Evolutionary conservation across 306 rosid species (phyloP).

Genomic region (Prunus kanzakura): DNA sequence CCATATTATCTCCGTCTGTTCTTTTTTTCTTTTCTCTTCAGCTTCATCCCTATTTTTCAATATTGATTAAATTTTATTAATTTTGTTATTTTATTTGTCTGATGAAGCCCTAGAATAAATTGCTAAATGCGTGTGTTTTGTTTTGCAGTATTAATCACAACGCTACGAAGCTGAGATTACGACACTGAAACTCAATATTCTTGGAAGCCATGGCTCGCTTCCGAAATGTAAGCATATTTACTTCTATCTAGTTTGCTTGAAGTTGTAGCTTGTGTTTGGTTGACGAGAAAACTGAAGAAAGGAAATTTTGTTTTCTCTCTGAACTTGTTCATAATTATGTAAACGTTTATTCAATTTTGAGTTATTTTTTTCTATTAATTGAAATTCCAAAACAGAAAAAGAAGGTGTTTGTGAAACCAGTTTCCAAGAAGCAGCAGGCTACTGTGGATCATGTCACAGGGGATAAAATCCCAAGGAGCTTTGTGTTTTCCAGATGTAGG

Average conservation of each 20-base stretch:
- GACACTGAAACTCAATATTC: background rate
- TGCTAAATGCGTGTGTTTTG: background rate
- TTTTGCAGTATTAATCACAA: background rate
- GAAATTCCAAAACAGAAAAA: conserved; percentile 29
- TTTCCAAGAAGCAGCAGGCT: conserved; percentile 47
- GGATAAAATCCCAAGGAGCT: conserved; percentile 87
- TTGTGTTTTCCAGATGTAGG: conserved; percentile 79
- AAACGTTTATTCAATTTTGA: background rate
- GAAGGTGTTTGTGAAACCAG: conserved; percentile 51
- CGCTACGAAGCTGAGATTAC: background rate
- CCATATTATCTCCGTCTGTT: too few species aligned
- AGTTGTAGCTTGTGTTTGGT: conserved; percentile 8
- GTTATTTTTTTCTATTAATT: background rate
- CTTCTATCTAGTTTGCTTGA: background rate
- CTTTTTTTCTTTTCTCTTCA: too few species aligned
- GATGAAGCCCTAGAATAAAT: background rate
- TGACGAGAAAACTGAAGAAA: background rate
- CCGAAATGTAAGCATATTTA: conserved; percentile 28
- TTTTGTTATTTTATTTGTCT: background rate
- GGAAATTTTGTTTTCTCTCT: background rate
- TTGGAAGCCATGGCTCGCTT: conserved; percentile 46
- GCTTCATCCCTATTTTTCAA: background rate
- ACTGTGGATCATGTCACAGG: conserved; percentile 85
- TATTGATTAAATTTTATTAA: too few species aligned
- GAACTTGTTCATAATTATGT: background rate